phyloP scores from a whole-genome alignment of 306 rosid genomes.

The Argentina anserina region DNA sequence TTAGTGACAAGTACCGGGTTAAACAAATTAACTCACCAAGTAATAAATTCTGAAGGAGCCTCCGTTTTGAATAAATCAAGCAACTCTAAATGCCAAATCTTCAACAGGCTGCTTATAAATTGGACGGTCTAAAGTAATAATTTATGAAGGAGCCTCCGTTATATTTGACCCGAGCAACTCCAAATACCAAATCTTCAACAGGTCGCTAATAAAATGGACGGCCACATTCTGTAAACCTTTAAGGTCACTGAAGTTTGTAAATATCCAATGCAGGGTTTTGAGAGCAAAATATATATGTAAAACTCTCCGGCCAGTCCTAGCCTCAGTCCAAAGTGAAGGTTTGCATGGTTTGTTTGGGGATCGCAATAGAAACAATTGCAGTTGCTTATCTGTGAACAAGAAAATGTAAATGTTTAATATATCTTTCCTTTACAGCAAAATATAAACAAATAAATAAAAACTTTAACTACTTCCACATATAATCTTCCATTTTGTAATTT shows the following conservation, averaged over 20 bases:
- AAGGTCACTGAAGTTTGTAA: not conserved
- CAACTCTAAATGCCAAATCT: slow-evolving; percentile 47
- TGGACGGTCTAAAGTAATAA: too few relatives aligned
- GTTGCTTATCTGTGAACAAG: slow-evolving; percentile 57
- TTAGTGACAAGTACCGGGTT: not conserved
- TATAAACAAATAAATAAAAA: too few relatives aligned
- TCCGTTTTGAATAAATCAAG: slow-evolving; percentile 41
- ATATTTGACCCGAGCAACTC: too few relatives aligned
- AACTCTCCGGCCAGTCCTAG: slow-evolving; percentile 54
- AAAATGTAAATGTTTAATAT: not conserved
- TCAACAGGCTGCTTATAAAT: slow-evolving; percentile 32
- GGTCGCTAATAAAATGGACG: too few relatives aligned
- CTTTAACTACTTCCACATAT: not conserved
- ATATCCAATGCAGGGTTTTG: not conserved
- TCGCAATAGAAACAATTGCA: slow-evolving; percentile 93
- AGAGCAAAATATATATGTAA: not conserved
- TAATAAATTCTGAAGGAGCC: slow-evolving; percentile 50
- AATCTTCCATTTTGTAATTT: not conserved
- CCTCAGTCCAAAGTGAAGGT: slow-evolving; percentile 63
- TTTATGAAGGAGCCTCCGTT: too few relatives aligned
- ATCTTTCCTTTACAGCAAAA: not conserved
- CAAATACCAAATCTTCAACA: too few relatives aligned
- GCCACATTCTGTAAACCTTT: slow-evolving; percentile 47
- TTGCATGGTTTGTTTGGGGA: slow-evolving; percentile 73
- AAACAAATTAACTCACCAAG: slow-evolving; percentile 30